These are phyloP conservation scores for Stagonosporopsis chrysanthemi DNA, from an alignment of 2,329 filamentous ascomycete genomes.

Conservation along the genomic window DNA sequence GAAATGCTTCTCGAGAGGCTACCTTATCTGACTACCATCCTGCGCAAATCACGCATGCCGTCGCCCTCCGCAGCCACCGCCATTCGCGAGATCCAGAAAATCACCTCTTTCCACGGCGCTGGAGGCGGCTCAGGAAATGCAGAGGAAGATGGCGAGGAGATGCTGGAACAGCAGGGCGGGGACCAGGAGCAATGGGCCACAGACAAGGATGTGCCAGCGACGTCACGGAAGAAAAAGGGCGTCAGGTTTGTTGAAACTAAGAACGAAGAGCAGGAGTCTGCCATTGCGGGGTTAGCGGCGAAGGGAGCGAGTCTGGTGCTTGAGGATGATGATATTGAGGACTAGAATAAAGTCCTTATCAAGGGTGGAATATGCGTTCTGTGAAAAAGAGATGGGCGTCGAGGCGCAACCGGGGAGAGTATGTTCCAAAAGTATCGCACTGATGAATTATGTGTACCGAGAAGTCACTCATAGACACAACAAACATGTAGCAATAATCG, in stretches of 20 bases:
- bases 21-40: conserved; percentile 80
- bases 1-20: conserved; percentile 85
- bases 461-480: not conserved
- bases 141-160: conserved; percentile 35
- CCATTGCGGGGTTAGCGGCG: conserved; percentile 32
- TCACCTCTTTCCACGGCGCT: conserved; percentile 67
- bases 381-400: no score
- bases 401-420: no score
- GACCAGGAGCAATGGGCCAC: conserved; percentile 54
- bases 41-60: conserved; percentile 43
- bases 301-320: conserved; percentile 50
- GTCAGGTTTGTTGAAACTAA: conserved; percentile 4
- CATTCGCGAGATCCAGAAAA: conserved; percentile 68
- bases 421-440: not conserved
- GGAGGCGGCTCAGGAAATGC: conserved; percentile 35
- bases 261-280: conserved; percentile 29
- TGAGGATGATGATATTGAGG: conserved; percentile 59
- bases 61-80: conserved; percentile 36
- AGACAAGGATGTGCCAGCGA: conserved; percentile 45
- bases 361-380: no score
- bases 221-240: conserved; percentile 29
- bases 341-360: conserved; percentile 30
- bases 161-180: conserved; percentile 28
- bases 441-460: not conserved
- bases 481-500: not conserved